Evolutionary conservation across 495 filamentous ascomycete species (phyloP).

Genomic region (Collariella sp.): DNA sequence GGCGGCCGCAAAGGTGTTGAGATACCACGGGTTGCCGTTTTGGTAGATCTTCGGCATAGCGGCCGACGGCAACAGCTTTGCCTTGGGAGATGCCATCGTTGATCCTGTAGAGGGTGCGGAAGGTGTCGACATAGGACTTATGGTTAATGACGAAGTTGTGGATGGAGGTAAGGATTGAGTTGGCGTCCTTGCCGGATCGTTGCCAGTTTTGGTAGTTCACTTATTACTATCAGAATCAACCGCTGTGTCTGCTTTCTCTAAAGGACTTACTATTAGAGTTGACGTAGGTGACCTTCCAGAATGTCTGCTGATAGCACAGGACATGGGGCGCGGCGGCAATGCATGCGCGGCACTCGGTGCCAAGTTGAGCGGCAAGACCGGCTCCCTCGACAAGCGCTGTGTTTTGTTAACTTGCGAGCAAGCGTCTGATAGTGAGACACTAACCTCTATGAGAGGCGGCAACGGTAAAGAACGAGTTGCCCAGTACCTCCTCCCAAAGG

Average conservation of each 20-base stretch:
- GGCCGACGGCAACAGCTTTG: slow-evolving; percentile 52
- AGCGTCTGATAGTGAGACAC: neutral
- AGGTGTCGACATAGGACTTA: slow-evolving; percentile 54
- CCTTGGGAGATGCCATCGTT: slow-evolving; percentile 44
- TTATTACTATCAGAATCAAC: neutral
- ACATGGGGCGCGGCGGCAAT: slow-evolving; percentile 51
- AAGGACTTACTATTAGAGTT: slow-evolving; percentile 45
- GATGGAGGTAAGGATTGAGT: slow-evolving; percentile 53
- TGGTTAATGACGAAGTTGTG: slow-evolving; percentile 62
- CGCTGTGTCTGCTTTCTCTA: neutral
- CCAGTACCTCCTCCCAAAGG: slow-evolving; percentile 63
- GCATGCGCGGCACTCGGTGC: slow-evolving; percentile 37
- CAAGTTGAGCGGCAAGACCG: slow-evolving; percentile 44
- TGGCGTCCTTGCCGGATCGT: slow-evolving; percentile 53
- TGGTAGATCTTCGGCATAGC: slow-evolving; percentile 66
- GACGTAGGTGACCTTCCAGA: slow-evolving; percentile 51
- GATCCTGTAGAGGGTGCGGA: slow-evolving; percentile 51
- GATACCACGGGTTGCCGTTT: slow-evolving; percentile 60
- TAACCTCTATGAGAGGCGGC: slow-evolving; percentile 31
- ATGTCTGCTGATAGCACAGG: slow-evolving; percentile 53
- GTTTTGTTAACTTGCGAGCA: neutral
- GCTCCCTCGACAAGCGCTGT: slow-evolving; percentile 54
- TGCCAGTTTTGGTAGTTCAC: slow-evolving; percentile 34
- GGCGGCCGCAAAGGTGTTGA: slow-evolving; percentile 54
- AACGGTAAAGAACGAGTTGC: slow-evolving; percentile 52